Evolutionary conservation across 495 filamentous ascomycete species (phyloP).

Genomic region (Neurospora tetraspora): DNA sequence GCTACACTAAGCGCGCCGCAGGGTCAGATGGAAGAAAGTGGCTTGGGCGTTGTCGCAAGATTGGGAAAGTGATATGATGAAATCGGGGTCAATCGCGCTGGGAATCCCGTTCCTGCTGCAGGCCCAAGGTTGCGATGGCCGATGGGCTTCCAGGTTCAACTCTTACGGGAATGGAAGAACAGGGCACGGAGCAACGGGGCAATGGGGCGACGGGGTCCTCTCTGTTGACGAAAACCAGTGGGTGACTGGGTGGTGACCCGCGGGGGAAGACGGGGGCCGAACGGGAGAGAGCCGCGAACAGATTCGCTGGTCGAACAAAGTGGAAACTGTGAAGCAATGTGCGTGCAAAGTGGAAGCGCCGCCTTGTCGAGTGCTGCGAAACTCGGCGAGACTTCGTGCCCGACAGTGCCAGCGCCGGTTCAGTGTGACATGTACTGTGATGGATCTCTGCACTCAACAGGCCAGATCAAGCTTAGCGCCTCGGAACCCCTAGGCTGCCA

Average conservation of each 20-base stretch:
- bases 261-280: background rate
- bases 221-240: background rate
- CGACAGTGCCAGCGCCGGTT: no score
- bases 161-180: background rate
- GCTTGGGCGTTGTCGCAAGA: background rate
- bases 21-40: background rate
- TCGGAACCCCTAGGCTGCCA: background rate
- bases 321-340: background rate
- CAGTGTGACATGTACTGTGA: background rate
- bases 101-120: conserved; percentile 5
- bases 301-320: background rate
- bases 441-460: background rate
- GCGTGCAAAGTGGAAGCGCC: background rate
- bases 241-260: background rate
- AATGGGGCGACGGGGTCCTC: background rate
- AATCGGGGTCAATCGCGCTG: background rate
- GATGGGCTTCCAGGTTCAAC: conserved; percentile 4
- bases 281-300: background rate
- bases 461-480: background rate
- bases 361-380: background rate
- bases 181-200: background rate
- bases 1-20: background rate
- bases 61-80: background rate
- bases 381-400: background rate
- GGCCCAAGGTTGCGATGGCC: conserved; percentile 24